Conservation (phyloP, 768 basidiomycete species). For the Podaxis carcinomalis region DNA sequence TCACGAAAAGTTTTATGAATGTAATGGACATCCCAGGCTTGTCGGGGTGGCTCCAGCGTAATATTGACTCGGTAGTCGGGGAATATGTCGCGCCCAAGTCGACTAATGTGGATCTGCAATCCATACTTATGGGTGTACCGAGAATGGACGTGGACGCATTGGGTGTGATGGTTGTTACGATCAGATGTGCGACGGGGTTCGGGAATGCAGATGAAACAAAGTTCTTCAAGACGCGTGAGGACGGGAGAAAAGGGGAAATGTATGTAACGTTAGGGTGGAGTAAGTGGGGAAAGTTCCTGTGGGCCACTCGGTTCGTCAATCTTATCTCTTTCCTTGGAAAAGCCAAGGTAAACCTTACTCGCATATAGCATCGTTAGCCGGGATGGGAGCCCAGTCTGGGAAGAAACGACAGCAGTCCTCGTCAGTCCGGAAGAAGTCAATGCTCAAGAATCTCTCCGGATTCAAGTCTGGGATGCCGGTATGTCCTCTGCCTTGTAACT, state of each 20-base stretch:
- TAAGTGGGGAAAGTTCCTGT: constrained; percentile 57
- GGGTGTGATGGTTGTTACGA: constrained; percentile 62
- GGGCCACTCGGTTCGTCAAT: constrained; percentile 49
- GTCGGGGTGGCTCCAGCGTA: constrained; percentile 61
- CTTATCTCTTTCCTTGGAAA: too few species aligned
- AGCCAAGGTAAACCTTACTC: background rate
- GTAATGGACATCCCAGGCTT: constrained; percentile 76
- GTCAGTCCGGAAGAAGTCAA: constrained; percentile 64
- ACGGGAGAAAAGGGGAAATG: constrained; percentile 35
- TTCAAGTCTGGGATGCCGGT: constrained; percentile 77
- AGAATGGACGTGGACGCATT: constrained; percentile 62
- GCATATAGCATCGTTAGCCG: constrained; percentile 51
- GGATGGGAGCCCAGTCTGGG: constrained; percentile 62
- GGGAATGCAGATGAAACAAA: constrained; percentile 33
- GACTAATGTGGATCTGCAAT: constrained; percentile 65
- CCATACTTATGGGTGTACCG: constrained; percentile 53
- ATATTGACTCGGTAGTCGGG: constrained; percentile 57
- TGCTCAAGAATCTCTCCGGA: constrained; percentile 55
- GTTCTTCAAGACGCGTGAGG: constrained; percentile 26
- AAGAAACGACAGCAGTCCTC: constrained; percentile 62
- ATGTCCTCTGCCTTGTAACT: background rate
- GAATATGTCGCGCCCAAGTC: constrained; percentile 70
- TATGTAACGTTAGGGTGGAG: constrained; percentile 69
- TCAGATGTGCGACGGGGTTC: constrained; percentile 56
- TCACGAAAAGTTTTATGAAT: constrained; percentile 61